phyloP scores from a whole-genome alignment of 2,329 filamentous ascomycete species.

The Fusarium pseudocircinatum region DNA sequence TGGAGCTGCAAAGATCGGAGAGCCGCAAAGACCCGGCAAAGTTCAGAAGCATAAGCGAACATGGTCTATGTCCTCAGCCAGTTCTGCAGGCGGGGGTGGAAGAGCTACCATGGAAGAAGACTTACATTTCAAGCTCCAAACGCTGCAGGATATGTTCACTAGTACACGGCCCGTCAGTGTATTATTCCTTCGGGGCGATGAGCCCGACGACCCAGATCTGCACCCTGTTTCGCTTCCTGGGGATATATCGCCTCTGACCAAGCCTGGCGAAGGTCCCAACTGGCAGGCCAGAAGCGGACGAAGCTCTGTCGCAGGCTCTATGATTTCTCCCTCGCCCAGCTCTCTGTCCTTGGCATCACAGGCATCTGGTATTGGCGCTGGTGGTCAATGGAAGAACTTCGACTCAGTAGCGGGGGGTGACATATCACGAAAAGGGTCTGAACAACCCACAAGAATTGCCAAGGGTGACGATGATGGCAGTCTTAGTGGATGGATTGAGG shows the following conservation, averaged over 20 bases:
- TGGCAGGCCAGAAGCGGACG: conserved; percentile 64
- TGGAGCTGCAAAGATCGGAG: conserved; percentile 57
- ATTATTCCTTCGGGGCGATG: conserved; percentile 79
- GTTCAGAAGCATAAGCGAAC: conserved; percentile 90
- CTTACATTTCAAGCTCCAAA: conserved; percentile 79
- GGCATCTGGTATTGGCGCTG: conserved; percentile 53
- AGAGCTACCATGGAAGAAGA: conserved; percentile 75
- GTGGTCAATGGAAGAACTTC: conserved; percentile 66
- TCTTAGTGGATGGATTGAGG: conserved; percentile 87
- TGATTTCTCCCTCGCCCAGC: conserved; percentile 74
- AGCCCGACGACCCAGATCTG: conserved; percentile 81
- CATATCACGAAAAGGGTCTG: conserved; percentile 55
- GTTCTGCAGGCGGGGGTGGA: conserved; percentile 62
- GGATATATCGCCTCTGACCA: conserved; percentile 70
- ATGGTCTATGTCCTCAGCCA: conserved; percentile 90
- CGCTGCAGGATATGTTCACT: conserved; percentile 87
- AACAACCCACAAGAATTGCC: conserved; percentile 63
- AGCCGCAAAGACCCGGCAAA: conserved; percentile 76
- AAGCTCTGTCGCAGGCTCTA: conserved; percentile 68
- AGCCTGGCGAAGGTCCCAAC: conserved; percentile 58
- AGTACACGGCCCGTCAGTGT: conserved; percentile 83
- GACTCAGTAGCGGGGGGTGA: conserved; percentile 64
- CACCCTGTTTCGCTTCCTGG: conserved; percentile 79
- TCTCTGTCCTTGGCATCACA: conserved; percentile 71
- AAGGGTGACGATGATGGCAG: conserved; percentile 70